These are phyloP conservation scores for Hemileia vastatrix DNA, from an alignment of 1,284 basidiomycete genomes.

Conservation along the genomic window DNA sequence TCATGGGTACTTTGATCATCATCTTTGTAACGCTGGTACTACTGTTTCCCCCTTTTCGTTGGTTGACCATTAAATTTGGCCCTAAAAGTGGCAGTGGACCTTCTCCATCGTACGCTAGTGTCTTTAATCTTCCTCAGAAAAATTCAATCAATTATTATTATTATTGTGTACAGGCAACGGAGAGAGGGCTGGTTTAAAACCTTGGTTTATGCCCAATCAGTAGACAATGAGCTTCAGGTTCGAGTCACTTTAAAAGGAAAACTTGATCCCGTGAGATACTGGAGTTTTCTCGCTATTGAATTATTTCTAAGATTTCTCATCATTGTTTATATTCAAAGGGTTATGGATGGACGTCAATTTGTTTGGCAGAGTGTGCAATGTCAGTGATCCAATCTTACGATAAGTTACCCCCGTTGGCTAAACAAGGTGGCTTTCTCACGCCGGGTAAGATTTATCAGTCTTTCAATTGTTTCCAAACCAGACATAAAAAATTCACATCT, in stretches of 20 bases:
- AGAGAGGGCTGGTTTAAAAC: constrained; percentile 33
- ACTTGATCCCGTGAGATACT: constrained; percentile 31
- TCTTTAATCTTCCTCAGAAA: too few species aligned
- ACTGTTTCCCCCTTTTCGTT: constrained; percentile 29
- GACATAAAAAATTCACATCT: too few species aligned
- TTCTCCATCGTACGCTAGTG: constrained; percentile 12
- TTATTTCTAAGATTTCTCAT: neutral
- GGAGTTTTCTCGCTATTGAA: neutral
- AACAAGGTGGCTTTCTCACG: constrained; percentile 34
- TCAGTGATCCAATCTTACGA: constrained; percentile 32
- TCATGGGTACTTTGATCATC: constrained; percentile 6
- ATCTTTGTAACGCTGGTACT: constrained; percentile 23
- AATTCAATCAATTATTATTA: too few species aligned
- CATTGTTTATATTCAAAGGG: constrained; percentile 15
- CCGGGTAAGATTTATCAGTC: constrained; percentile 26
- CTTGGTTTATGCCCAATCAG: constrained; percentile 29
- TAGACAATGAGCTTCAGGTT: constrained; percentile 28
- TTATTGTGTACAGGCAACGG: constrained; percentile 13
- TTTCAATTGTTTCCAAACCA: too few species aligned
- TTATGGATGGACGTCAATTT: constrained; percentile 30
- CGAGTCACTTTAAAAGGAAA: constrained; percentile 28
- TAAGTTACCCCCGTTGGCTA: constrained; percentile 32
- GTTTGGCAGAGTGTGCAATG: constrained; percentile 32
- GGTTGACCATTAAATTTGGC: constrained; percentile 27
- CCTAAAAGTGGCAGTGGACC: constrained; percentile 34